Conservation (phyloP, 1,284 basidiomycete species). For the Peniophora sp. region DNA sequence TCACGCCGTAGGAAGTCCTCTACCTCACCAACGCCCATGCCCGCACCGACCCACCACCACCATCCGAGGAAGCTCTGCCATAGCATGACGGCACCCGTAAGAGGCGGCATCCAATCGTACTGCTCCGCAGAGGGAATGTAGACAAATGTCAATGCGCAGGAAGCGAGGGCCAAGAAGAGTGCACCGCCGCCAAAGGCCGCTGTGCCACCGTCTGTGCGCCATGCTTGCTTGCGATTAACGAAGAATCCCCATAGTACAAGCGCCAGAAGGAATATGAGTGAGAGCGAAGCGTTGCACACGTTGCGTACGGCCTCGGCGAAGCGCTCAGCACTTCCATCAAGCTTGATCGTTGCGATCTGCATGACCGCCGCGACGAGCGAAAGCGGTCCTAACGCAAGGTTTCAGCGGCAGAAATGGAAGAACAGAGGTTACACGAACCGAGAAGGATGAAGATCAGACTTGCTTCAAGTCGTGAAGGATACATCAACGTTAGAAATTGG, state of each 20-base stretch:
- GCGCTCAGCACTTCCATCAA: conserved; percentile 36
- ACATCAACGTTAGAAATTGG: conserved; percentile 94
- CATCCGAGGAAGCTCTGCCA: conserved; percentile 91
- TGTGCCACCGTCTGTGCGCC: conserved; percentile 94
- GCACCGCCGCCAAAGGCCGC: conserved; percentile 88
- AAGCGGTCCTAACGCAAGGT: conserved; percentile 55
- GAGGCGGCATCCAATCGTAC: conserved; percentile 78
- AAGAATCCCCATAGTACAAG: conserved; percentile 92
- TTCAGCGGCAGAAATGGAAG: neutral
- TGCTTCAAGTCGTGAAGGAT: conserved; percentile 88
- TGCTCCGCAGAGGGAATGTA: conserved; percentile 78
- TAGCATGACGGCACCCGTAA: conserved; percentile 82
- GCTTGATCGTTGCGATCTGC: conserved; percentile 73
- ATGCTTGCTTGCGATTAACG: conserved; percentile 87
- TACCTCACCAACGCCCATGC: conserved; percentile 26
- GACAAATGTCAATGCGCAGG: conserved; percentile 79
- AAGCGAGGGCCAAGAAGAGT: conserved; percentile 68
- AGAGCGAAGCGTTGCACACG: conserved; percentile 92
- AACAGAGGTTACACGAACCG: conserved; percentile 31
- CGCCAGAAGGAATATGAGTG: conserved; percentile 86
- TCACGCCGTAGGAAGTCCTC: conserved; percentile 32
- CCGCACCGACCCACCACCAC: conserved; percentile 94
- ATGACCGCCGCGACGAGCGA: conserved; percentile 82
- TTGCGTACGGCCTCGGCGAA: conserved; percentile 81
- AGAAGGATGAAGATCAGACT: conserved; percentile 84